These are phyloP conservation scores for Salix udensis DNA, from an alignment of 345 rosid genomes.

Conservation along the genomic window DNA sequence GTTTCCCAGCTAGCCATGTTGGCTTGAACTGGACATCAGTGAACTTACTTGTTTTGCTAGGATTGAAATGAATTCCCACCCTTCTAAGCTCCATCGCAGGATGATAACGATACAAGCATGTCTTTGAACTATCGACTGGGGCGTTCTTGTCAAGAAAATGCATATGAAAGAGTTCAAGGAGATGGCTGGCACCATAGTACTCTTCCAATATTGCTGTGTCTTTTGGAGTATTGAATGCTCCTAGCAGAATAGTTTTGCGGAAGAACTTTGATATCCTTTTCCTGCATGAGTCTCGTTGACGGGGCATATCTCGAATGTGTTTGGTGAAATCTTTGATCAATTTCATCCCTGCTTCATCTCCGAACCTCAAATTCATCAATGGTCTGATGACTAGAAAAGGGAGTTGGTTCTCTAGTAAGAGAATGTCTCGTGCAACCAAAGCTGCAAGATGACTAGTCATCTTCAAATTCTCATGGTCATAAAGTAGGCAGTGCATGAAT, in stretches of 20 bases:
- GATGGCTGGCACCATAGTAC: neutral
- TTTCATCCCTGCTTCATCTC: neutral
- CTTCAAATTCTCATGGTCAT: neutral
- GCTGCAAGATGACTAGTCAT: neutral
- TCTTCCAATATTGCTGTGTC: neutral
- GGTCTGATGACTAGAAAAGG: neutral
- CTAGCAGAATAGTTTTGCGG: neutral
- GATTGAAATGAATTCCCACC: slow-evolving; percentile 10
- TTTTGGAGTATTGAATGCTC: too few species aligned
- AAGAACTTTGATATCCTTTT: neutral
- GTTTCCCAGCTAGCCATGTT: neutral
- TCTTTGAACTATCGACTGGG: too few species aligned
- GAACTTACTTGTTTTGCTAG: neutral
- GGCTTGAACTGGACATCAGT: neutral
- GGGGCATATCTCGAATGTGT: neutral
- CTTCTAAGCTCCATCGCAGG: slow-evolving; percentile 15
- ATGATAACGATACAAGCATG: neutral
- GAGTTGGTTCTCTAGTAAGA: slow-evolving; percentile 14
- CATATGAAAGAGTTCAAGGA: neutral
- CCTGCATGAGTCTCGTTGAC: neutral
- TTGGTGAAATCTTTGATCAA: neutral
- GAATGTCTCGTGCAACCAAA: neutral
- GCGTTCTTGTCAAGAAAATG: neutral
- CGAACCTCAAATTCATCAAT: neutral
- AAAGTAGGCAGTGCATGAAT: neutral